These are phyloP conservation scores for Fusarium metavorans DNA, from an alignment of 2,329 filamentous ascomycete genomes.

Conservation along the genomic window DNA sequence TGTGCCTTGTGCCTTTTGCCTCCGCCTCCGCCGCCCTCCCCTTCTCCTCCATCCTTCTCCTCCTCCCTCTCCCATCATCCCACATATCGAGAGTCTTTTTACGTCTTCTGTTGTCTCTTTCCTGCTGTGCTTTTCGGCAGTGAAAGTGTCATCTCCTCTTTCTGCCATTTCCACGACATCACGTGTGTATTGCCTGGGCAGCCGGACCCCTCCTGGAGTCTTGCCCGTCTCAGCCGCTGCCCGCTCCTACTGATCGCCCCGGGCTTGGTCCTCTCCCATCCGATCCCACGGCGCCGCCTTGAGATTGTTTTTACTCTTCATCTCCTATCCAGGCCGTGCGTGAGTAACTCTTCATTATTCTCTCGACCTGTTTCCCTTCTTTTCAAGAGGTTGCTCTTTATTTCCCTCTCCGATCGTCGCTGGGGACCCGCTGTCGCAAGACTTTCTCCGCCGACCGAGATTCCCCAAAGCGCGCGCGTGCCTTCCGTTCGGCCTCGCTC, in stretches of 20 bases:
- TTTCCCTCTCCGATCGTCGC: background rate
- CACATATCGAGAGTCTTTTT: slow-evolving; percentile 15
- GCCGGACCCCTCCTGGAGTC: slow-evolving; percentile 21
- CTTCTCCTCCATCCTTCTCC: slow-evolving; percentile 23
- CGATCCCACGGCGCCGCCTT: slow-evolving; percentile 34
- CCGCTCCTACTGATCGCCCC: slow-evolving; percentile 22
- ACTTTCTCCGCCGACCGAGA: slow-evolving; percentile 32
- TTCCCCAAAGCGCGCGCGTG: slow-evolving; percentile 30
- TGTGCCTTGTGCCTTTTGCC: slow-evolving; percentile 27
- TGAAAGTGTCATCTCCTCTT: background rate
- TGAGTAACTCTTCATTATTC: slow-evolving; percentile 5
- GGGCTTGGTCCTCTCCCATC: slow-evolving; percentile 26
- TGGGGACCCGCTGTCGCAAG: slow-evolving; percentile 14
- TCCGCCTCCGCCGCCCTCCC: slow-evolving; percentile 18
- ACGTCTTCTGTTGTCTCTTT: slow-evolving; percentile 1
- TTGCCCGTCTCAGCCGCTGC: slow-evolving; percentile 25
- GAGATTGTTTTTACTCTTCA: slow-evolving; percentile 28
- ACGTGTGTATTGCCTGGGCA: slow-evolving; percentile 19
- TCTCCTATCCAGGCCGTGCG: slow-evolving; percentile 11
- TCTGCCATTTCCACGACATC: slow-evolving; percentile 13
- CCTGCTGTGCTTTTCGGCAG: background rate
- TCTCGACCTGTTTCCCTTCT: background rate
- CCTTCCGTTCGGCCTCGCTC: slow-evolving; percentile 40
- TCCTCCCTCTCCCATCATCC: slow-evolving; percentile 14
- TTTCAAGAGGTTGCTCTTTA: background rate